Base-by-base conservation (phyloP, 805 yeast species). In the Candida xiaguanensis region DNA sequence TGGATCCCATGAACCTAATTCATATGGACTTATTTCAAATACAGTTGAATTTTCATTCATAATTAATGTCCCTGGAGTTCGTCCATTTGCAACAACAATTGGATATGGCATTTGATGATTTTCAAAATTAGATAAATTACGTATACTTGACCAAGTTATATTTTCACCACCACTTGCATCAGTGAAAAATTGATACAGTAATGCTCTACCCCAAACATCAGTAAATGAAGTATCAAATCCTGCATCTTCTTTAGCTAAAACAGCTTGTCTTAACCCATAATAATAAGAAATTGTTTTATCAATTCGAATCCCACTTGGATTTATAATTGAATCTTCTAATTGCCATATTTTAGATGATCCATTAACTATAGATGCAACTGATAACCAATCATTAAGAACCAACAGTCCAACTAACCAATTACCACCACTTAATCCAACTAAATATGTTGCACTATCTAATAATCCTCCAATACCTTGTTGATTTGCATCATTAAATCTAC, bases 141-240 rank as follows among this genome's bases (percentile, higher is more conserved):
- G 48, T 24, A 67, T 52, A 40, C 63, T 68, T 3, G 67, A 58
- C 60, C 64, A 65, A 8, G 63, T 47, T 9, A 58, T 48, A 8
- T 58, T 46, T n/a, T 49, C 41, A 6, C 54, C 51, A 39, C 52
- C 55, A 31, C 58, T 56, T 27, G 72, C 81, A 41, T 78, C 83
- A 43, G 72, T 75, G 65, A 87, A 88, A 59, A 87, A 93, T 8
- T 96, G 95, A 64, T 91, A 98, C 48, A 75, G 56, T 44, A 90
- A 74, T 2, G 98, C 97, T 47, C 96, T 70, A 4, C 88, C 89
- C 95, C 93, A 86, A 41, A 78, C 74, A 57, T 86, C 95, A 2
- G 91, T 82, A 22, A 85, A 48, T 6, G 85, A 67, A n/a, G 79
- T 65, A 14, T 72, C 67, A 55, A 72, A 86, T 0, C 95, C 95